Base-by-base conservation (phyloP, 2,329 filamentous ascomycete species). In the Stemphylium lycopersici region DNA sequence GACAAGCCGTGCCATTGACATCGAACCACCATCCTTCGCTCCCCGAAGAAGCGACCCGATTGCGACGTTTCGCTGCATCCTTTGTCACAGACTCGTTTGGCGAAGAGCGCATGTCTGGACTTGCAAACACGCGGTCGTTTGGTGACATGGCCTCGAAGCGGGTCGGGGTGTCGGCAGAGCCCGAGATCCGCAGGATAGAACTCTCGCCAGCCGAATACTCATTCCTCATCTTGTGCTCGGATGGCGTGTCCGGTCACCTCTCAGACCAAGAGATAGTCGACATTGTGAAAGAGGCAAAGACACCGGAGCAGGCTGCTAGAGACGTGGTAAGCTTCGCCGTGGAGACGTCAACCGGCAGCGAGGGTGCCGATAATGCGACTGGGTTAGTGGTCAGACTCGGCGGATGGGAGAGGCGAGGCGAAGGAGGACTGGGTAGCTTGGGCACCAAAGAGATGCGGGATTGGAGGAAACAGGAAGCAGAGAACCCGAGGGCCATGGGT, bases 71-170 rank as follows among this genome's bases (percentile, higher is more conserved):
- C 72, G 90, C 92, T 1, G 86, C 90, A 26, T 88, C 89, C 2
- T 93, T 98, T 72, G 89, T 96, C 15, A 95, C 93, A 0, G 95
- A 99, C 77, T 96, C 91, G 31, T 99, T 99, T 74, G 95, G 95
- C 70, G 95, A 99, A 77, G 93, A 98, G 77, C 91, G 95, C 64
- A 95, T 99, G 75, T 88, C 88, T 12, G 93, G 95, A 0, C 83
- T 99, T 0, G 95, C 95, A 64, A 99, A 99, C 77, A 96, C 91
- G 29, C 90, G 95, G 26, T 84, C 95, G 3, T 98, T 99, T 72
- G 95, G 95, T 22, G 95, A 99, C 78, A 91, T 97, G 77, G 84
- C 84, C 31, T 90, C 87, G 52, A 99, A 99, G 77, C 89, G 93
- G 48, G 88, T 98, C 47, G 95, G 95, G 24, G 93, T 99, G 11